Conservation (phyloP, 106 monocot genomes). For the Platanthera guangdongensis region DNA sequence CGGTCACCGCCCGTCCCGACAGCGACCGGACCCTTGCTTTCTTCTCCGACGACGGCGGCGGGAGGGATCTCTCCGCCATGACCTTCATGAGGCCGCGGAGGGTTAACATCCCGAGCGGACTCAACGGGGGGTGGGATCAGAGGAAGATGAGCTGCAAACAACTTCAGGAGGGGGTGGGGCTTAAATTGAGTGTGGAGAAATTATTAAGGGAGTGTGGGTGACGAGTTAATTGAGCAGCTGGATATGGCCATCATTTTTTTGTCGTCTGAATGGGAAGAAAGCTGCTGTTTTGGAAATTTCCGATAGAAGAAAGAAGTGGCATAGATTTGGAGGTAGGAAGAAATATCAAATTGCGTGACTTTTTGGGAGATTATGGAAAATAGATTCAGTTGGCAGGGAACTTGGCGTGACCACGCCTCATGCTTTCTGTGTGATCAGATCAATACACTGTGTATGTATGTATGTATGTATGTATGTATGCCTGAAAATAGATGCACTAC, state of each 20-base stretch:
- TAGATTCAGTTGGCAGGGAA: constrained; percentile 23
- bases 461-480: too few species aligned
- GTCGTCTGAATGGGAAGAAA: background rate
- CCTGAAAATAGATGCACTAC: too few species aligned
- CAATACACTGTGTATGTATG: too few species aligned
- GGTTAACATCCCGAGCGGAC: background rate
- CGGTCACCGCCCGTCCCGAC: constrained; percentile 29
- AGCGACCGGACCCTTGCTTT: constrained; percentile 22
- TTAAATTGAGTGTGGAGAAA: background rate
- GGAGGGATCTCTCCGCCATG: constrained; percentile 24
- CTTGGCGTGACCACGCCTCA: constrained; percentile 40
- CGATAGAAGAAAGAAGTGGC: background rate
- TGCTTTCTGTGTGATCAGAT: constrained; percentile 18
- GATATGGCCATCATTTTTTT: background rate
- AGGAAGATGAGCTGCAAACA: background rate
- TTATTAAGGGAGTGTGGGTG: background rate
- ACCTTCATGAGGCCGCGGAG: constrained; percentile 26
- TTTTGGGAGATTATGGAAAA: background rate
- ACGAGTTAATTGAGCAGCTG: background rate
- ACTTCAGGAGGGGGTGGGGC: too few species aligned
- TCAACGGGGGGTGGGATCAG: background rate
- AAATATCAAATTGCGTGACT: background rate
- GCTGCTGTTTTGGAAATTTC: background rate
- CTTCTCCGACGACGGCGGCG: constrained; percentile 47
- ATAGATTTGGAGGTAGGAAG: background rate